Evolutionary conservation across 139 green algal genomes (phyloP).

Genomic region (Chlorokybus atmophyticus): DNA sequence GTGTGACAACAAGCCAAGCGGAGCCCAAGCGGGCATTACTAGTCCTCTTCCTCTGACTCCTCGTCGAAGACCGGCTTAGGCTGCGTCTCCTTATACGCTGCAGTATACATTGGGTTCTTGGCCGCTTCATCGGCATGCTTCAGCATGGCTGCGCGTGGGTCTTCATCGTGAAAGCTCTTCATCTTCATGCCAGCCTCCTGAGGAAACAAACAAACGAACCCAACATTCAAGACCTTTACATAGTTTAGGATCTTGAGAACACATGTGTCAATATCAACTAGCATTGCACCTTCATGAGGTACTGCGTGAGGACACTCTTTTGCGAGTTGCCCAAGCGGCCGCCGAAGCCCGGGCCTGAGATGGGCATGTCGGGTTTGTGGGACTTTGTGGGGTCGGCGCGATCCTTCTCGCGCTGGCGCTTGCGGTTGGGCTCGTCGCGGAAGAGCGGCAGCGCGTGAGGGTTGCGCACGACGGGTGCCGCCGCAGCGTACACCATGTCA

Average conservation of each 20-base stretch:
- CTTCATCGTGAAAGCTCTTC: constrained; percentile 27
- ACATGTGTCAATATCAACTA: no score
- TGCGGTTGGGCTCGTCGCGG: constrained; percentile 19
- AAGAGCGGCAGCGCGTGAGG: constrained; percentile 26
- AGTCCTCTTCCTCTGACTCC: constrained; percentile 25
- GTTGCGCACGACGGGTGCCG: constrained; percentile 20
- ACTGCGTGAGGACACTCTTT: constrained; percentile 31
- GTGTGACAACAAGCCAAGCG: neutral
- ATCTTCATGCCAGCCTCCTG: constrained; percentile 27
- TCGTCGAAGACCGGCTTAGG: constrained; percentile 26
- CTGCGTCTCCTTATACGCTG: constrained; percentile 28
- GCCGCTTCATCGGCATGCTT: constrained; percentile 26
- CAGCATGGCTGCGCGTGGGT: constrained; percentile 33
- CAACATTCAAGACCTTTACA: no score
- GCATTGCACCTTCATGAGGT: constrained; percentile 24
- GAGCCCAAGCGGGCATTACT: no score
- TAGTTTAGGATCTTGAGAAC: no score
- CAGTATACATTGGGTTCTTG: constrained; percentile 18
- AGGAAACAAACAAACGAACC: neutral
- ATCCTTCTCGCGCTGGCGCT: constrained; percentile 15
- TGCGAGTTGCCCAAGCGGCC: constrained; percentile 24
- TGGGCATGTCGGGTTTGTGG: constrained; percentile 20
- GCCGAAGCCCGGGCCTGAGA: constrained; percentile 13
- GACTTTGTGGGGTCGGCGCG: constrained; percentile 12
- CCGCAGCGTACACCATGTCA: constrained; percentile 1